These are phyloP conservation scores for Pseudogymnoascus sp. DNA, from an alignment of 2,329 filamentous ascomycete genomes.

Conservation along the genomic window DNA sequence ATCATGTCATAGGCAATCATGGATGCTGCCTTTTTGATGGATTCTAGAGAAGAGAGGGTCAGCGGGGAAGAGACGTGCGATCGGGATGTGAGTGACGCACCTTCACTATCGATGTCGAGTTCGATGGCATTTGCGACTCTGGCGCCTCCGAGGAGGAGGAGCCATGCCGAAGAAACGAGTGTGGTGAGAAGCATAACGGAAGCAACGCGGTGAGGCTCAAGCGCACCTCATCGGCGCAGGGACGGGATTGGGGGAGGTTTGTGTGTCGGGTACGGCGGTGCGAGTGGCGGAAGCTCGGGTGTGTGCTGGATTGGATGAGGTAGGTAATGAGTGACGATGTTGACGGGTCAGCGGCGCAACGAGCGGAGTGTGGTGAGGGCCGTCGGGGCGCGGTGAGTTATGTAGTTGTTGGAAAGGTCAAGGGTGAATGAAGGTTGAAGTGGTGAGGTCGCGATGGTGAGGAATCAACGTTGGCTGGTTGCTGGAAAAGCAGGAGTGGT, in stretches of 20 bases:
- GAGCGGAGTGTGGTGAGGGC: background rate
- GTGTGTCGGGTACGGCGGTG: background rate
- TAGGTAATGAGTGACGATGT: background rate
- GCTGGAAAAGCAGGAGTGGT: background rate
- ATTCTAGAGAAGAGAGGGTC: conserved; percentile 27
- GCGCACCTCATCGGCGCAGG: conserved; percentile 4
- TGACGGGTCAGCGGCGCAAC: background rate
- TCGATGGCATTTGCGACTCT: background rate
- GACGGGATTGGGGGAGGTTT: background rate
- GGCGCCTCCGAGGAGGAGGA: background rate
- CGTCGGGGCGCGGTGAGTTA: background rate
- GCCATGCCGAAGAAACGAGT: background rate
- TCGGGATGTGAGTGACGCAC: background rate
- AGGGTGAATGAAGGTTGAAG: background rate
- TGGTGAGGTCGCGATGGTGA: background rate
- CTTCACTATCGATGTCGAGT: background rate
- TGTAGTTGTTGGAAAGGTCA: background rate
- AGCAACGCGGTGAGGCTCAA: background rate
- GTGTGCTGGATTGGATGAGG: background rate
- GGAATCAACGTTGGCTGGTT: background rate
- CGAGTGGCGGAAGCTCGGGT: background rate
- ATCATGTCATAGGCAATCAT: conserved; percentile 40
- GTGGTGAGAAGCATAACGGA: background rate
- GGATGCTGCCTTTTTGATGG: conserved; percentile 27
- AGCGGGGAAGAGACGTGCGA: background rate